phyloP scores from a whole-genome alignment of 164 flowering plant genomes.

The Vitis labrusca region DNA sequence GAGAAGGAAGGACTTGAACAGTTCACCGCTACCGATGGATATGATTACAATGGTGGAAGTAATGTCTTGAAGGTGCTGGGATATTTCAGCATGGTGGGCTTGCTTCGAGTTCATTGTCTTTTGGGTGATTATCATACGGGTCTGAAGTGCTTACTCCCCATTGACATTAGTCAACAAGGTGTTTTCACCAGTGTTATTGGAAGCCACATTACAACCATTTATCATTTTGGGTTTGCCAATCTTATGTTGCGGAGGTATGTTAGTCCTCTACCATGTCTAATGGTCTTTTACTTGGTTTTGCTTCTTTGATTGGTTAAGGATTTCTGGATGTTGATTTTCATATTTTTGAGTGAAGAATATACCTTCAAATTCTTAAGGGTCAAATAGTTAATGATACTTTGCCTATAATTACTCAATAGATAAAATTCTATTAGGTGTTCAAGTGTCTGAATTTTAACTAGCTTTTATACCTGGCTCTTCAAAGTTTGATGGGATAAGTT shows the following conservation, averaged over 20 bases:
- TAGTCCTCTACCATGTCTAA: background rate
- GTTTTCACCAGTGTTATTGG: constrained; percentile 94
- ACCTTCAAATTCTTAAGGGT: too few species aligned
- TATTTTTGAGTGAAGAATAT: background rate
- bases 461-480: too few species aligned
- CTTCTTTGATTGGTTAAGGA: background rate
- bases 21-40: constrained; percentile 94
- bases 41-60: constrained; percentile 95
- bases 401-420: too few species aligned
- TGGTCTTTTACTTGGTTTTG: background rate
- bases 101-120: constrained; percentile 94
- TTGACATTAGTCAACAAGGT: constrained; percentile 91
- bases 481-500: too few species aligned
- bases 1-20: constrained; percentile 94
- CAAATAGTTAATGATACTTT: too few species aligned
- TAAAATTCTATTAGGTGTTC: too few species aligned
- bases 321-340: background rate
- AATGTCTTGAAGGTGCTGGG: constrained; percentile 97
- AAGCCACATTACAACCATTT: constrained; percentile 89
- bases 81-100: constrained; percentile 97
- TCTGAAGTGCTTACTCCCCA: constrained; percentile 83
- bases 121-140: constrained; percentile 98
- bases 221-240: constrained; percentile 95
- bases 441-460: too few species aligned
- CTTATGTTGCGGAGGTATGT: constrained; percentile 94